Evolutionary conservation across 2,329 filamentous ascomycete species (phyloP).

Genomic region (Domatiomyces globalis): DNA sequence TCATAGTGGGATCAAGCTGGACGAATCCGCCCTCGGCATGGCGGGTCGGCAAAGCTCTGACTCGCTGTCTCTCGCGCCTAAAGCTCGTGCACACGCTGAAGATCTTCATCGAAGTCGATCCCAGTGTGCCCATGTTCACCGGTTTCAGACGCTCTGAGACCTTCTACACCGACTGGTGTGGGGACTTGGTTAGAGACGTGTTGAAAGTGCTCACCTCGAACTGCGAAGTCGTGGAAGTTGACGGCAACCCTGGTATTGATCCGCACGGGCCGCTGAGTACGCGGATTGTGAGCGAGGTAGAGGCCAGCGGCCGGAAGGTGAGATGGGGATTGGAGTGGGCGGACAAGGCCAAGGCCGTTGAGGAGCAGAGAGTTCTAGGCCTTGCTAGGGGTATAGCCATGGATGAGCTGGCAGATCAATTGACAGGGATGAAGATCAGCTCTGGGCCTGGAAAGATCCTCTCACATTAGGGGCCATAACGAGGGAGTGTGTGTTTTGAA

Average conservation of each 20-base stretch:
- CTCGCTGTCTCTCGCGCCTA: slow-evolving; percentile 20
- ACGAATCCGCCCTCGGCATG: slow-evolving; percentile 41
- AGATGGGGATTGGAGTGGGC: slow-evolving; percentile 22
- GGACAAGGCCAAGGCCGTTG: neutral
- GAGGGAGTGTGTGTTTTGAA: too few relatives aligned
- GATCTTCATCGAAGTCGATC: slow-evolving; percentile 46
- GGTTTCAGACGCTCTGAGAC: slow-evolving; percentile 43
- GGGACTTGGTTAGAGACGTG: slow-evolving; percentile 35
- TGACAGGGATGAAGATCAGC: neutral
- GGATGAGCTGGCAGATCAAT: neutral
- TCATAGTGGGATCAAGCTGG: slow-evolving; percentile 47
- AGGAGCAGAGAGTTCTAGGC: neutral
- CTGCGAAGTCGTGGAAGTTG: slow-evolving; percentile 37
- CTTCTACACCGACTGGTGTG: slow-evolving; percentile 45
- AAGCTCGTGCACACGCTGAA: slow-evolving; percentile 34
- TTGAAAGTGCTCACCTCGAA: slow-evolving; percentile 36
- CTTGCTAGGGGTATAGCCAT: neutral
- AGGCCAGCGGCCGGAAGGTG: slow-evolving; percentile 22
- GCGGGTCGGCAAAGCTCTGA: slow-evolving; percentile 36
- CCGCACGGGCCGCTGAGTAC: slow-evolving; percentile 38
- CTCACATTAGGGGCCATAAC: too few relatives aligned
- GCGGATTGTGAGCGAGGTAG: slow-evolving; percentile 29
- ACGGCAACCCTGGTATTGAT: slow-evolving; percentile 41
- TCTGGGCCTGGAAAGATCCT: too few relatives aligned
- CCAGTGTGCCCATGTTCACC: slow-evolving; percentile 38